Evolutionary conservation across 1,284 basidiomycete species (phyloP), one percentile per base, ranked within the genome.

Genomic region (Ganoderma lucidum): DNA sequence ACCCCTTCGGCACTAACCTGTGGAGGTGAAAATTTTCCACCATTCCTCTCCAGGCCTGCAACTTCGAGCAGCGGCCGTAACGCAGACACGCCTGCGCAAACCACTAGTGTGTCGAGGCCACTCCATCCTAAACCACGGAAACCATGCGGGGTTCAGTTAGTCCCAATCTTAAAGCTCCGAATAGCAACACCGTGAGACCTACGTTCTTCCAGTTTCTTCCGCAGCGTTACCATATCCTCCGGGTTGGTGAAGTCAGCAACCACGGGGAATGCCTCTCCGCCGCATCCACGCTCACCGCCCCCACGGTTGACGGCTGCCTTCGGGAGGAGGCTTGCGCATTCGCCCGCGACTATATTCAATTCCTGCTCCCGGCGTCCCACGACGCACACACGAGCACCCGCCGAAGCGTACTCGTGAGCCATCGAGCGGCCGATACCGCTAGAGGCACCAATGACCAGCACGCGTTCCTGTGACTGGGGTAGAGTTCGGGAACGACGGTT

Each of bases 11-110:
- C 72, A 14, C 79, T 80, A 14, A 86, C 81, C 60, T 88, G 81
- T 6, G 78, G 73, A 32, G 74, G 41, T 80, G 80, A 3, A 78
- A 75, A 53, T 79, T 75, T 39, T 71, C 76, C 79, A 19, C 78
- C 78, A 15, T 82, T 75, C 30, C 82, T 81, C 61, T 88, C 84
- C 5, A 90, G 83, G 0, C 91, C 91, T 12, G 94, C 92, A 5
- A 95, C 82, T 17, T 90, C 87, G 76, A 97, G 85, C 19, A 98
- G 81, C 0, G 96, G 93, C 60, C 88, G 88, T 1, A 96, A 85
- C 2, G 95, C 92, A 1, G 94, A 95, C 0, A 96, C 93, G 6
- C 96, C 96, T 8, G 96, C 96, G 65, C 90, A 88, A 65, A 98
- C 89, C 59, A 96, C 84, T 4, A 97, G 78, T 0, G 96, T 98